Evolutionary conservation across 805 yeast genomes (phyloP), one percentile per base, ranked within the genome.

Genomic region (Saccharomyces kudriavzevii): DNA sequence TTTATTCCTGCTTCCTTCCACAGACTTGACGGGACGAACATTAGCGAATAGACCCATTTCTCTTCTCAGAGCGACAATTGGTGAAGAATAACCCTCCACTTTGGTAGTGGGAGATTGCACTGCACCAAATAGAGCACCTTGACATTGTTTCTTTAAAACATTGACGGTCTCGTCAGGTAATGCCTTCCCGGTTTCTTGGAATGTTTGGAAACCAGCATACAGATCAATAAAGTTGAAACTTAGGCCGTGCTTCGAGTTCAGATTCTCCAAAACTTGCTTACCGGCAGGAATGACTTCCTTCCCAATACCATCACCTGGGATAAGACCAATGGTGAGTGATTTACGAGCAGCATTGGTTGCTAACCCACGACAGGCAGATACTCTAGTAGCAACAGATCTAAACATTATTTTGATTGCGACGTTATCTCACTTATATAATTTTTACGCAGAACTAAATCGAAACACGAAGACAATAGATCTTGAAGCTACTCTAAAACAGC

Each of bases 241-340:
- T 60, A 94, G 79, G 45, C 87, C 91, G 64, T 77, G 86, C 54
- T 79, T 75, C n/a, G 85, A 72, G 47, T 92, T 90, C 54, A 94
- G 80, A 57, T 83, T 85, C 73, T 92, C 92, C 62, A 94, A 78
- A 29, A 94, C 81, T 58, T 88, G 87, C 62, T 82, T 81, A 63
- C 99, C 99, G 47, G 98, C 96, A 57, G 99, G 99, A 56, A 94
- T 91, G 48, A 94, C 99, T 74, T 94, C 99, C 66, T 87, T 83
- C 53, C 99, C 99, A 62, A 94, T 94, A 60, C 99, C 99, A 71
- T 94, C 99, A 69, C 99, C 99, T 51, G 99, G 97, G 62, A 94
- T 91, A 67, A 94, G 79, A 55, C 81, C 86, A 58, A 82, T 80
- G 52, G 76, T 81, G 48, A 82, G 68, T 27, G 77, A 74, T 60